Evolutionary conservation across 257 asterid genomes (phyloP), one percentile per base, ranked within the genome.

Genomic region (Sherardia arvensis): DNA sequence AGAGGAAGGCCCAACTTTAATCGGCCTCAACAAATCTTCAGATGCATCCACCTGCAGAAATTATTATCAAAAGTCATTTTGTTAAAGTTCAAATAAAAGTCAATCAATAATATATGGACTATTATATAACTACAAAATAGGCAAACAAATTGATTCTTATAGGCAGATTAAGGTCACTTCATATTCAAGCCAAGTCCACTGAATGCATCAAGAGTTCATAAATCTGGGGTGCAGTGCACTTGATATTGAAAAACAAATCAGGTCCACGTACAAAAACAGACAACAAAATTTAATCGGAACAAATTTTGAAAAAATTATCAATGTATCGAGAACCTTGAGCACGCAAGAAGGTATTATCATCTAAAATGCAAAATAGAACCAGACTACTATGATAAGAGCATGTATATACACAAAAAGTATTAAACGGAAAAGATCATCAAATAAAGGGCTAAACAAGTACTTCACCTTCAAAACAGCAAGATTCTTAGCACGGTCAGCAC

Each of bases 401-500:
- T 32, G 34, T 3, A 32, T 32, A 4, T 8, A 32, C 4, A 1
- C 4, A 12, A 38, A 10, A 11, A 38, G 3, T 12, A 38, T 12
- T 12, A 61, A 61, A 30, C 27, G 2, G 4, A 61, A n/a, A 38
- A 63, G 59, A 66, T 53, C 32, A 55, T 17, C 27, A 53, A 20
- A 36, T 53, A 43, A 26, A 29, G 61, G 54, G n/a, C 8, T 21
- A 67, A 53, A 53, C 25, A 23, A 49, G 17, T 54, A 61, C 49
- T 25, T 65, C 69, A 92, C 99, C 96, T 92, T 84, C 79, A 89
- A 81, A 64, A 92, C 96, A 25, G 96, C 99, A 73, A 92, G 96
- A 83, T 92, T 97, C 82, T 92, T 92, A n/a, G 88, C 59, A 67
- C 99, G 99, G 79, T 92, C 97, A 61, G 97, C 99, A 74, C 97